A percentile compares a stretch with the other conserved stretches of the same genome.
Evolutionary conservation across 1,284 basidiomycete species (phyloP).

Genomic region (Heterobasidion annosum): DNA sequence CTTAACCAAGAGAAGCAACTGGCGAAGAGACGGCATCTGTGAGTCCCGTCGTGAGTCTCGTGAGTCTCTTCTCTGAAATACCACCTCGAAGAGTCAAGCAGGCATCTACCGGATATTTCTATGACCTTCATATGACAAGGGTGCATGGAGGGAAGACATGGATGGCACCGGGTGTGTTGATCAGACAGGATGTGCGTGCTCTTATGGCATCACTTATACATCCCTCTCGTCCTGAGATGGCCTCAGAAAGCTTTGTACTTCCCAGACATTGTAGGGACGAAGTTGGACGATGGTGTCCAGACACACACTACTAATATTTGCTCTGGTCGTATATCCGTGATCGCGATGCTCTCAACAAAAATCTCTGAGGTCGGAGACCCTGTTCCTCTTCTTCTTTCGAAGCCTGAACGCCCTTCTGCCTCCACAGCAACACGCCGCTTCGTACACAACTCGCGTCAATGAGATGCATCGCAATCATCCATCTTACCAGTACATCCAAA

Average conservation of each 20-base stretch:
- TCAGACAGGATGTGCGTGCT: slow-evolving; percentile 76
- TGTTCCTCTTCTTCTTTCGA: neutral
- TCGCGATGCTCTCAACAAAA: slow-evolving; percentile 75
- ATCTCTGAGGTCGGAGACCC: slow-evolving; percentile 74
- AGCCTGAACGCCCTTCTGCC: neutral
- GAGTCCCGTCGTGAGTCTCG: slow-evolving; percentile 18
- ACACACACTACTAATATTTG: slow-evolving; percentile 78
- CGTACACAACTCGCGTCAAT: slow-evolving; percentile 63
- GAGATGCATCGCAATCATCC: slow-evolving; percentile 52
- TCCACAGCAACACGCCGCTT: slow-evolving; percentile 69
- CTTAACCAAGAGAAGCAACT: slow-evolving; percentile 66
- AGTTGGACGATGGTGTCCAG: slow-evolving; percentile 43
- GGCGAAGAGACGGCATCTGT: slow-evolving; percentile 75
- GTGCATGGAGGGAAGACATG: slow-evolving; percentile 91
- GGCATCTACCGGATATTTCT: slow-evolving; percentile 84
- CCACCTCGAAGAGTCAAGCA: slow-evolving; percentile 61
- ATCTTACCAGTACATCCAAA: slow-evolving; percentile 77
- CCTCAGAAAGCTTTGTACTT: slow-evolving; percentile 82
- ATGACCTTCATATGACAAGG: slow-evolving; percentile 79
- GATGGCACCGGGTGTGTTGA: slow-evolving; percentile 85
- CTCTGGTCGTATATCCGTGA: slow-evolving; percentile 66
- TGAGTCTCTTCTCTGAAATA: neutral
- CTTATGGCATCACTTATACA: neutral
- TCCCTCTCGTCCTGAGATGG: slow-evolving; percentile 4
- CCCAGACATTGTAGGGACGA: slow-evolving; percentile 79